Base-by-base conservation (phyloP, 2,329 filamentous ascomycete genomes). In the Neopestalotiopsis sp. region DNA sequence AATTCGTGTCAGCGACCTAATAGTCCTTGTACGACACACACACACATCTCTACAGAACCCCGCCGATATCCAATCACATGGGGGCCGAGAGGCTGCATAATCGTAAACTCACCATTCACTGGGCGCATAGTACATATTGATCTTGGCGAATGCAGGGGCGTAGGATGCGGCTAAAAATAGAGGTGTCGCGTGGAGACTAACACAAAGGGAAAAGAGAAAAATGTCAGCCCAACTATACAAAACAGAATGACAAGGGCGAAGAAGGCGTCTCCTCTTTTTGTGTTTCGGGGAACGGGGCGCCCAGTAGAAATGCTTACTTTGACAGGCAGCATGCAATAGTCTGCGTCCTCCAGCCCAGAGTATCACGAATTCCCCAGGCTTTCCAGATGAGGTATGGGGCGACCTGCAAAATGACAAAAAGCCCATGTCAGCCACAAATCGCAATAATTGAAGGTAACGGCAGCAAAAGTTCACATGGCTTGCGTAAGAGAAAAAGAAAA, bases 321-420 rank as follows among this genome's bases (percentile, higher is more conserved):
- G 75, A 75, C 7, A 81, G 61, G 63, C 76, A 75, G 69, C 79
- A 81, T 1, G 74, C 76, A 42, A 85, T 84, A 3, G 86, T 89
- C 72, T 89, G 87, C 2, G 84, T 72, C 4, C 86, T 81, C 88
- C 88, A 90, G 66, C 86, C 84, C 73, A 89, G 84, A 14, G 86
- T 86, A 72, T 90, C 88, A 24, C 81, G 81, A 70, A 90, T 88
- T 32, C 81, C 77, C 68, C 86, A 83, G 40, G 87, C 84, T 71
- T 83, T 82, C 79, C 82, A 88, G 12, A 89, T 81, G 60, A 88
- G 75, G 69, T 82, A 81, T 1, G 87, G 85, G 3, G 86, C 85
- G 69, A 85, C 82, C 74, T 80, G 20, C n/a, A 4, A 59, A 45
- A 38, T 38, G 10, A 38, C 6, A 38, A 38, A 38, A 38, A 38